Evolutionary conservation across 257 asterid genomes (phyloP).

Genomic region (Orobanche coerulescens): DNA sequence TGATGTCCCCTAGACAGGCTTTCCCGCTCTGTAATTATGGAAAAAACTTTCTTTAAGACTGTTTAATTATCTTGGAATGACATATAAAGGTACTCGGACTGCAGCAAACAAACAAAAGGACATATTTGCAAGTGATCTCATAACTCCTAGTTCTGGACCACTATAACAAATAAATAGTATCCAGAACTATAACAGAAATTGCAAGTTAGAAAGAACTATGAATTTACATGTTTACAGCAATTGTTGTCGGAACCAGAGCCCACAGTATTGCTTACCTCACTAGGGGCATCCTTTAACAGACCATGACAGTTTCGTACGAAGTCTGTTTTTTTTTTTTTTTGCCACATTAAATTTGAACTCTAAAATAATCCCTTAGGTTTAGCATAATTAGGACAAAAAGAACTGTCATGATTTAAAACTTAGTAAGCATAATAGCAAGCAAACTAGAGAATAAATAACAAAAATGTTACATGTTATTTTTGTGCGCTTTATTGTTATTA

Average conservation of each 20-base stretch:
- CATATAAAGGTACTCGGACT: too few species aligned
- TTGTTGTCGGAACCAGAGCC: not conserved
- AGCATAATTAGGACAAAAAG: not conserved
- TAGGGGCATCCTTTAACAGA: not conserved
- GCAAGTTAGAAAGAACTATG: not conserved
- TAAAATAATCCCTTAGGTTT: not conserved
- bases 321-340: too few species aligned
- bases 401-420: not conserved
- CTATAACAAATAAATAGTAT: not conserved
- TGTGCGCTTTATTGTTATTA: too few species aligned
- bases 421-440: not conserved
- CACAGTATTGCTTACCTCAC: not conserved
- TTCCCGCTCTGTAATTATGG: conserved; percentile 65
- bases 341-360: too few species aligned
- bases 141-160: not conserved
- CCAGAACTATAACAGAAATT: not conserved
- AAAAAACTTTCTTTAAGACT: too few species aligned
- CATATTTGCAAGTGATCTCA: not conserved
- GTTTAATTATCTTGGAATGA: too few species aligned
- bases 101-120: not conserved
- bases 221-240: not conserved
- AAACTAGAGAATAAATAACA: not conserved
- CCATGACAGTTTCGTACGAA: not conserved
- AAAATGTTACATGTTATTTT: too few species aligned
- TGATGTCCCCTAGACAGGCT: conserved; percentile 80